Evolutionary conservation across 2,329 filamentous ascomycete species (phyloP).

Genomic region (Arthrocladium fulminans): DNA sequence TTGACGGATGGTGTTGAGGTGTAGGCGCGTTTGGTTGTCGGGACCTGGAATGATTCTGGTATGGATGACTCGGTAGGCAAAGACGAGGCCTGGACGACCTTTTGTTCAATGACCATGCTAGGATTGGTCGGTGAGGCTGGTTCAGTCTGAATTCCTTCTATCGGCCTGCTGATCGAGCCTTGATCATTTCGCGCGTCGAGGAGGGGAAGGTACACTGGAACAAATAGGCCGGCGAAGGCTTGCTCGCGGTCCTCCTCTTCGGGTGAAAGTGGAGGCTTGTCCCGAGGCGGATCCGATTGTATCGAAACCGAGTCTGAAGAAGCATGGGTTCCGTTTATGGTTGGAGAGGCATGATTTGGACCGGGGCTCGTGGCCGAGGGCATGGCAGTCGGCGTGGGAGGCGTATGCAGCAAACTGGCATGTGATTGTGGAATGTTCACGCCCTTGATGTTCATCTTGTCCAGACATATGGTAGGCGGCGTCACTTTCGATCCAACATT

Average conservation of each 20-base stretch:
- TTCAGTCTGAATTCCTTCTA: constrained; percentile 6
- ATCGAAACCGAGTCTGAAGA: not conserved
- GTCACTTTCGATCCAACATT: constrained; percentile 7
- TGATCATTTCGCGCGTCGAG: constrained; percentile 13
- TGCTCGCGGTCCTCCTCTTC: constrained; percentile 11
- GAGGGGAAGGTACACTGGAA: constrained; percentile 18
- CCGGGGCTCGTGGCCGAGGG: constrained; percentile 3
- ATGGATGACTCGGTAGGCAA: constrained; percentile 1
- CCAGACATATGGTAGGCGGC: constrained; percentile 17
- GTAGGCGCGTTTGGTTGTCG: constrained; percentile 6
- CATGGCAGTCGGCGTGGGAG: constrained; percentile 11
- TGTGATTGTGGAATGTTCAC: constrained; percentile 15
- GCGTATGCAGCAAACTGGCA: constrained; percentile 1
- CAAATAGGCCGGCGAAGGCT: constrained; percentile 20
- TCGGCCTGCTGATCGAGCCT: not conserved
- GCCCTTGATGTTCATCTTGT: constrained; percentile 17
- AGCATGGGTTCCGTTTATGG: not conserved
- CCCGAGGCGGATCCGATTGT: not conserved
- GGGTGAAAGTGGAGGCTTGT: constrained; percentile 12
- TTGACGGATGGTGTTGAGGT: constrained; percentile 9
- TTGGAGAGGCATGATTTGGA: constrained; percentile 9
- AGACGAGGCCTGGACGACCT: constrained; percentile 2
- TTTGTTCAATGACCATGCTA: not conserved
- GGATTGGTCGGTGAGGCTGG: constrained; percentile 3
- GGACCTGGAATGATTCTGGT: not conserved